Conservation (phyloP, 1,284 basidiomycete species). For the Microbotryomycetes sp. region DNA sequence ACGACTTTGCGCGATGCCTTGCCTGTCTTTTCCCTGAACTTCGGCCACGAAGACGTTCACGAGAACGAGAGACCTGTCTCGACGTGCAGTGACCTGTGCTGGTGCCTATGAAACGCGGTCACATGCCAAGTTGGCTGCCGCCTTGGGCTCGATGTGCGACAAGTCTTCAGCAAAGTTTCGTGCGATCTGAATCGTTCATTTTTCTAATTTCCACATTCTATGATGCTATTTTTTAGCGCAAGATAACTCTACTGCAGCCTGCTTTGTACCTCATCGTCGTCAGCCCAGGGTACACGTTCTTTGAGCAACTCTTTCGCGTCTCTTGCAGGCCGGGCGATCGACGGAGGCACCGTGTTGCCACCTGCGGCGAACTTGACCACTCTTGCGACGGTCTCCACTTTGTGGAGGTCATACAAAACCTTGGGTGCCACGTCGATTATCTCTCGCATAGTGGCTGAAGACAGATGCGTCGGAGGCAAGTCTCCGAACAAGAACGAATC, state of each 20-base stretch:
- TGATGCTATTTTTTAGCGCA: too few species aligned
- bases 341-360: slow-evolving; percentile 53
- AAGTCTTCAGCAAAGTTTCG: too few species aligned
- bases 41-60: too few species aligned
- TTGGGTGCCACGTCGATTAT: slow-evolving; percentile 54
- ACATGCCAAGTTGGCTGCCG: too few species aligned
- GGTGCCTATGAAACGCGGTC: too few species aligned
- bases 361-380: slow-evolving; percentile 61
- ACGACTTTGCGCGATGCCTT: too few species aligned
- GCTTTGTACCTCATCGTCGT: slow-evolving; percentile 33
- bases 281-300: slow-evolving; percentile 38
- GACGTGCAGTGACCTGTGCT: too few species aligned
- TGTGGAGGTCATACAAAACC: slow-evolving; percentile 60
- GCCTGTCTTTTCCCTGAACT: too few species aligned
- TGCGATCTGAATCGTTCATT: too few species aligned
- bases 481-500: slow-evolving; percentile 61
- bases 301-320: slow-evolving; percentile 74
- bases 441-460: slow-evolving; percentile 61
- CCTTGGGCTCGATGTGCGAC: too few species aligned
- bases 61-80: too few species aligned
- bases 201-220: too few species aligned
- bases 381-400: slow-evolving; percentile 60
- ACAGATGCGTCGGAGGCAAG: slow-evolving; percentile 57
- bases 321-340: slow-evolving; percentile 73
- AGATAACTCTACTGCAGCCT: slow-evolving; percentile 25